Evolutionary conservation across 1,284 basidiomycete genomes (phyloP).

Genomic region (Ceratobasidium sp.): DNA sequence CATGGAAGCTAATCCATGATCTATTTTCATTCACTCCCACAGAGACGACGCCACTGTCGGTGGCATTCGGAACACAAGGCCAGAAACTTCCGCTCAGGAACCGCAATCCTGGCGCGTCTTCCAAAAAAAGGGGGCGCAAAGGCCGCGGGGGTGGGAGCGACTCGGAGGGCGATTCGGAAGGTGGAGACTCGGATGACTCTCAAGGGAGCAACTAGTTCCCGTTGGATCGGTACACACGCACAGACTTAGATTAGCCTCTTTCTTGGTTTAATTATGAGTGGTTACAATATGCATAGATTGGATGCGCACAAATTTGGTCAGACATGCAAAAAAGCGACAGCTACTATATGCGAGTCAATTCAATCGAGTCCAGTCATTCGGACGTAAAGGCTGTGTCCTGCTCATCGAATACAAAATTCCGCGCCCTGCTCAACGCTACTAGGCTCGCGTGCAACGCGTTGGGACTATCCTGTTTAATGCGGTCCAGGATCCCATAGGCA

Average conservation of each 20-base stretch:
- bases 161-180: slow-evolving; percentile 48
- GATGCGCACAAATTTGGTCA: slow-evolving; percentile 32
- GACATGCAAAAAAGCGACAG: slow-evolving; percentile 20
- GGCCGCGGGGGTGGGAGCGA: slow-evolving; percentile 43
- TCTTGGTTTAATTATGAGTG: slow-evolving; percentile 40
- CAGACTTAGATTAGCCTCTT: slow-evolving; percentile 21
- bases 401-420: slow-evolving; percentile 17
- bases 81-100: slow-evolving; percentile 88
- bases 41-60: slow-evolving; percentile 91
- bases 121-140: slow-evolving; percentile 40
- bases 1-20: slow-evolving; percentile 47
- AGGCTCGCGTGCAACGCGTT: slow-evolving; percentile 43
- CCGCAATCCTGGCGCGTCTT: slow-evolving; percentile 24
- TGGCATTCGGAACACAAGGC: slow-evolving; percentile 91
- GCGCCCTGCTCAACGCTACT: slow-evolving; percentile 23
- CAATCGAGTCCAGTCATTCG: slow-evolving; percentile 7
- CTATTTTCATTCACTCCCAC: slow-evolving; percentile 45
- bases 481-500: slow-evolving; percentile 44
- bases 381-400: slow-evolving; percentile 21
- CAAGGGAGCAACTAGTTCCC: slow-evolving; percentile 38
- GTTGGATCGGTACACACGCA: not conserved
- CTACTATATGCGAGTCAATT: slow-evolving; percentile 10
- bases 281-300: slow-evolving; percentile 45
- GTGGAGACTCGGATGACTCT: slow-evolving; percentile 47
- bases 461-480: slow-evolving; percentile 39